A percentile compares a stretch with the other conserved stretches of the same genome.
phyloP scores from a whole-genome alignment of 345 rosid species.

The Salix udensis region DNA sequence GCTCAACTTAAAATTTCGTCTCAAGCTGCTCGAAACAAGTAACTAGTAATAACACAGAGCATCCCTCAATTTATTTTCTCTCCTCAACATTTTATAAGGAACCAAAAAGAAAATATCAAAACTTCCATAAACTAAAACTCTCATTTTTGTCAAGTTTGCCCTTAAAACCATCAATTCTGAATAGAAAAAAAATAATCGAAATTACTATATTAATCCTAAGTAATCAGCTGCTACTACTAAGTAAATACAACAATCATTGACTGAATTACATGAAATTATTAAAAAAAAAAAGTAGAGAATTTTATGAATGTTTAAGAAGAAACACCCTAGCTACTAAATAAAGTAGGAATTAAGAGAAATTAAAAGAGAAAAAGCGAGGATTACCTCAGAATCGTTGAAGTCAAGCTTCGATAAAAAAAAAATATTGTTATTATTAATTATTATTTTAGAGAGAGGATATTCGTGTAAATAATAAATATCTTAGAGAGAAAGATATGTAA shows the following conservation, averaged over 20 bases:
- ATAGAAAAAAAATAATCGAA: neutral
- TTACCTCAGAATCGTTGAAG: constrained; percentile 28
- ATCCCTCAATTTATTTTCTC: neutral
- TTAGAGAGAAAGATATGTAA: neutral
- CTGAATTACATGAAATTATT: neutral
- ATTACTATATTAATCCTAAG: neutral
- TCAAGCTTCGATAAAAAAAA: constrained; percentile 25
- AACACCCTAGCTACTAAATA: neutral
- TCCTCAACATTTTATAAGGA: neutral
- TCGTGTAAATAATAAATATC: neutral
- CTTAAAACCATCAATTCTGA: neutral
- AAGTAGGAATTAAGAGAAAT: constrained; percentile 12
- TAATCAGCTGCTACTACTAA: neutral
- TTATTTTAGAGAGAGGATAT: neutral
- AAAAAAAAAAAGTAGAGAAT: neutral
- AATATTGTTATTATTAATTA: neutral
- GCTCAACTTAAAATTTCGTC: constrained; percentile 55
- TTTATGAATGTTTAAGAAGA: neutral
- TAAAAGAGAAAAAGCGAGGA: neutral
- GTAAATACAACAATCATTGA: neutral
- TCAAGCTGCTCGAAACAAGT: constrained; percentile 13
- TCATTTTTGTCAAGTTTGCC: too few species aligned
- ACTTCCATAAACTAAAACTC: too few species aligned
- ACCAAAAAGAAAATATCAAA: neutral
- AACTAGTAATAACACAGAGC: neutral